Conservation (phyloP, 306 rosid species). For the Hippophae rhamnoides region DNA sequence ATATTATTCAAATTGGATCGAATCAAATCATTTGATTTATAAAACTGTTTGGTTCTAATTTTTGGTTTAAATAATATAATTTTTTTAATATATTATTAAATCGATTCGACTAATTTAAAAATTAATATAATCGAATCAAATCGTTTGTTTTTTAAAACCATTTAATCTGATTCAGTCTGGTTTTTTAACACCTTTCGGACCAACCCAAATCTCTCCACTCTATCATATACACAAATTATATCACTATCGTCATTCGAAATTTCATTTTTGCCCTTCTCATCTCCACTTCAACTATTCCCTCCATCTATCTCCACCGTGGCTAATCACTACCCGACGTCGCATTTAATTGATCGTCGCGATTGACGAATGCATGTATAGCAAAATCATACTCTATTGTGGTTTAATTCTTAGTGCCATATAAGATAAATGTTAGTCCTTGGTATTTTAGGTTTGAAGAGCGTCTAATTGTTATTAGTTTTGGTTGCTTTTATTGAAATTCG, state of each 20-base stretch:
- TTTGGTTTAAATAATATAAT: no score
- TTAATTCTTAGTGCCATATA: slow-evolving; percentile 35
- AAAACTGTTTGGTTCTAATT: no score
- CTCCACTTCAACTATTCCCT: slow-evolving; percentile 4
- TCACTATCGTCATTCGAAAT: slow-evolving; percentile 2
- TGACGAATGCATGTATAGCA: slow-evolving; percentile 33
- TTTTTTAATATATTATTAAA: no score
- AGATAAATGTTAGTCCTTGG: slow-evolving; percentile 33
- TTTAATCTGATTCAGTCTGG: no score
- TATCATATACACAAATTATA: slow-evolving; percentile 14
- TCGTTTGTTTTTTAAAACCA: no score
- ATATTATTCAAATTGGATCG: no score
- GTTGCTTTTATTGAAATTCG: slow-evolving; percentile 31
- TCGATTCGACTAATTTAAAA: no score
- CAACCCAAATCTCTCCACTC: background rate
- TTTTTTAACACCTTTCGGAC: no score
- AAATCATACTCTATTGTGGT: slow-evolving; percentile 29
- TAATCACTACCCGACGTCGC: background rate
- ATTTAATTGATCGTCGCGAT: background rate
- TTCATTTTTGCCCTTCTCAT: slow-evolving; percentile 11
- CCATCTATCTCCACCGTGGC: background rate
- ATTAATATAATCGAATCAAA: no score
- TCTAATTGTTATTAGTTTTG: slow-evolving; percentile 22
- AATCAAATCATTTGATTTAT: no score
- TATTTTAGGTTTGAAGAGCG: slow-evolving; percentile 49